Evolutionary conservation across 2,329 filamentous ascomycete species (phyloP).

Genomic region (Mollisia scopiformis): DNA sequence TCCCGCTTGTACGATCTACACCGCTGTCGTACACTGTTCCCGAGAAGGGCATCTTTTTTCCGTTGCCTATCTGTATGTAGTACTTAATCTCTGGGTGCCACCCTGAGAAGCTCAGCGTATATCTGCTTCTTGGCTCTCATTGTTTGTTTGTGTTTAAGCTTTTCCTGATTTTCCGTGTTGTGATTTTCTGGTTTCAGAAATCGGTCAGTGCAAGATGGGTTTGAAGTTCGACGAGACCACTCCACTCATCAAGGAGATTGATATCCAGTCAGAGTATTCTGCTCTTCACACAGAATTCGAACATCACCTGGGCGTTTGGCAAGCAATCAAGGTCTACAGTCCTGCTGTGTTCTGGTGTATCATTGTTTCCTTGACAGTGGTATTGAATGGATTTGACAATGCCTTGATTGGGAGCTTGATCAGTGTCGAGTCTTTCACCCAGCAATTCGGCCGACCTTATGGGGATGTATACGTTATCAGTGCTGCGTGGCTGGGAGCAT

Average conservation of each 20-base stretch:
- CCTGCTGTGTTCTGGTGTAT: constrained; percentile 11
- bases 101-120: no score
- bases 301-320: constrained; percentile 3
- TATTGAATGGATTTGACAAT: constrained; percentile 10
- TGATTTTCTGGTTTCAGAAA: neutral
- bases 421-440: constrained; percentile 5
- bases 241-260: neutral
- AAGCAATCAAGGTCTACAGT: constrained; percentile 6
- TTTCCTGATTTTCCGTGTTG: neutral
- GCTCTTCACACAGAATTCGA: constrained; percentile 11
- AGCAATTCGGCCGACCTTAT: constrained; percentile 5
- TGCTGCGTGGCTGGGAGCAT: constrained; percentile 11
- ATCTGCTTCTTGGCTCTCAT: neutral
- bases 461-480: constrained; percentile 4
- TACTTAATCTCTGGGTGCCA: neutral
- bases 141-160: neutral
- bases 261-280: constrained; percentile 5
- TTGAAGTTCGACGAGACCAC: neutral
- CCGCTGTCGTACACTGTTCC: neutral
- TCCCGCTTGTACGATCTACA: neutral
- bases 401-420: constrained; percentile 11
- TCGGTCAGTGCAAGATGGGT: neutral
- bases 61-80: neutral
- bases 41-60: neutral
- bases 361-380: constrained; percentile 3